phyloP scores from a whole-genome alignment of 805 yeast genomes.

The Hanseniaspora singularis region DNA sequence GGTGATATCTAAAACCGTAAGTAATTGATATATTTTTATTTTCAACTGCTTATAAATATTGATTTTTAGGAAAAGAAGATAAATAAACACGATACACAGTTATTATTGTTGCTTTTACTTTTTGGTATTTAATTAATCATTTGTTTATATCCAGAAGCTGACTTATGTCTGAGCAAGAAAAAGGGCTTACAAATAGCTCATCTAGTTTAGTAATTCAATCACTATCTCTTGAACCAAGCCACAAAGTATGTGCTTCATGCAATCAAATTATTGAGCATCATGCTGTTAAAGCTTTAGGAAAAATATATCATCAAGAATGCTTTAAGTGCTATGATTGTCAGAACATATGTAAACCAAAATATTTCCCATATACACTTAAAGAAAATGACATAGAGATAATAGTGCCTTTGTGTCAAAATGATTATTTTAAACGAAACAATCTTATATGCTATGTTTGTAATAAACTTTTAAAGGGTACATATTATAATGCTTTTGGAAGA shows the following conservation, averaged over 20 bases:
- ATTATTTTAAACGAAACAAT: constrained; percentile 75
- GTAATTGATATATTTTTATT: too few relatives aligned
- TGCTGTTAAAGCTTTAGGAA: constrained; percentile 71
- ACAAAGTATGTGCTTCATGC: constrained; percentile 43
- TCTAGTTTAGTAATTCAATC: not conserved
- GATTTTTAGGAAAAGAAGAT: too few relatives aligned
- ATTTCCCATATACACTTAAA: constrained; percentile 49
- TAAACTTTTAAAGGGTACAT: constrained; percentile 77
- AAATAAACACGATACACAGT: too few relatives aligned
- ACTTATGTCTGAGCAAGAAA: too few relatives aligned
- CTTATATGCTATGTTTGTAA: constrained; percentile 80
- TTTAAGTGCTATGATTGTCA: constrained; percentile 81
- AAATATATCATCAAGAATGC: constrained; percentile 75
- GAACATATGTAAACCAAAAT: constrained; percentile 67
- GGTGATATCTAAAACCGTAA: too few relatives aligned
- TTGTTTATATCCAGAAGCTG: too few relatives aligned
- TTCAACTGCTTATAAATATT: too few relatives aligned
- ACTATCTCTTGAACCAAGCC: constrained; percentile 1
- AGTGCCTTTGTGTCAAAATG: constrained; percentile 76
- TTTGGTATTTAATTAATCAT: too few relatives aligned
- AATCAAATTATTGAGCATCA: constrained; percentile 49
- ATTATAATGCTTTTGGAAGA: constrained; percentile 83
- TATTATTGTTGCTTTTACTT: too few relatives aligned
- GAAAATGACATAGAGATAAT: constrained; percentile 37
- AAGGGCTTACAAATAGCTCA: not conserved